A percentile compares a stretch with the other conserved stretches of the same genome.
Conservation (phyloP, 2,329 filamentous ascomycete genomes). For the Dothistroma septosporum region DNA sequence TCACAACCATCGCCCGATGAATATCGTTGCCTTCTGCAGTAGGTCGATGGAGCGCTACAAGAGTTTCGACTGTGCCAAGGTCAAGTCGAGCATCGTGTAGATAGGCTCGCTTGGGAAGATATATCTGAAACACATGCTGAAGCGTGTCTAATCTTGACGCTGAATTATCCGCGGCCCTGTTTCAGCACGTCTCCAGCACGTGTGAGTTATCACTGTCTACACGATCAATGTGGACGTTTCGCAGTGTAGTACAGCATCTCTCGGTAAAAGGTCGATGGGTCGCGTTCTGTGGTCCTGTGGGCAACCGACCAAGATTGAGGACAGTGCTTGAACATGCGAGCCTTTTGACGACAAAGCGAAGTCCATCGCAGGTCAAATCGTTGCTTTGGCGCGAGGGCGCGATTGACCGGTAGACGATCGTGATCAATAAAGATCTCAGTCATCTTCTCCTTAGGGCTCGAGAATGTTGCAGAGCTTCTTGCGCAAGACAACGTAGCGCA, state of each 20-base stretch:
- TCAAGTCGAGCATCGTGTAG: slow-evolving; percentile 12
- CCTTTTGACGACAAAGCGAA: background rate
- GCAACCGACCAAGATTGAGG: background rate
- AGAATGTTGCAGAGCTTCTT: too few relatives aligned
- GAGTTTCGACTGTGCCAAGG: slow-evolving; percentile 11
- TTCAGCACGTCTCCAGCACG: background rate
- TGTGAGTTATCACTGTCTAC: background rate
- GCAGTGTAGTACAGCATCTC: slow-evolving; percentile 3
- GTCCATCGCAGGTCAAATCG: background rate
- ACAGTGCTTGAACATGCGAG: background rate
- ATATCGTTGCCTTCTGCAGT: slow-evolving; percentile 7
- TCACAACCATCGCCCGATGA: background rate
- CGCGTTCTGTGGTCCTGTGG: background rate
- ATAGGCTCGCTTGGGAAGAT: slow-evolving; percentile 18
- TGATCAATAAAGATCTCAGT: too few relatives aligned
- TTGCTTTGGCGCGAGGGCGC: background rate
- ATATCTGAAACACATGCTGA: slow-evolving; percentile 17
- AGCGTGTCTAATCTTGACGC: slow-evolving; percentile 6
- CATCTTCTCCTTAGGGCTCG: too few relatives aligned
- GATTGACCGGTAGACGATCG: too few relatives aligned
- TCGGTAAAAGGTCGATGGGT: slow-evolving; percentile 1
- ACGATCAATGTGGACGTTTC: background rate
- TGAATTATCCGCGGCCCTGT: slow-evolving; percentile 1
- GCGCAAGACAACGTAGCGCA: background rate
- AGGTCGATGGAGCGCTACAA: background rate